A percentile compares a stretch with the other conserved stretches of the same genome.
These are phyloP conservation scores for Picochlorum sp. DNA, from an alignment of 139 green algal species.

Conservation along the genomic window DNA sequence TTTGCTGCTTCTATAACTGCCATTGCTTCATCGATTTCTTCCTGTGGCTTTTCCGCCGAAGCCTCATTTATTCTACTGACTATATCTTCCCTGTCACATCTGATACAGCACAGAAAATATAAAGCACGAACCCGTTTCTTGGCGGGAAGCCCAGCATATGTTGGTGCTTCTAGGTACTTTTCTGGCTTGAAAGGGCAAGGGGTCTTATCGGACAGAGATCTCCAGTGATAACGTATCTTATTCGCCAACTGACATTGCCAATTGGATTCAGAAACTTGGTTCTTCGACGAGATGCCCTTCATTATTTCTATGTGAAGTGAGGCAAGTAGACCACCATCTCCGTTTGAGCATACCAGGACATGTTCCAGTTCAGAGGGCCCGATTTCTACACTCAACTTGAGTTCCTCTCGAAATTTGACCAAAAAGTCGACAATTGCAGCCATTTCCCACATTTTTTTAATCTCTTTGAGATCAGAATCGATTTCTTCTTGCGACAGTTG, in stretches of 20 bases:
- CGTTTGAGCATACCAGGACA: conserved; percentile 10
- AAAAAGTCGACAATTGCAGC: conserved; percentile 28
- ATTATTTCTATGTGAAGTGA: conserved; percentile 28
- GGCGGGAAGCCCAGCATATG: conserved; percentile 5
- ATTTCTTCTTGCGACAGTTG: conserved; percentile 7
- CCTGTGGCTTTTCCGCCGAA: not conserved
- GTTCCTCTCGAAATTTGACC: conserved; percentile 13
- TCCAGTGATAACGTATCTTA: conserved; percentile 33
- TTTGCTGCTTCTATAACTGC: no score
- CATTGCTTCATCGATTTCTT: conserved; percentile 4
- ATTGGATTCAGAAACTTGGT: conserved; percentile 5
- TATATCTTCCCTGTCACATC: conserved; percentile 21
- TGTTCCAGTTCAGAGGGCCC: conserved; percentile 22
- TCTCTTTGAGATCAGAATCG: conserved; percentile 2
- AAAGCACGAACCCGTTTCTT: conserved; percentile 13
- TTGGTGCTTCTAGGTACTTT: conserved; percentile 23
- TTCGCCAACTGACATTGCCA: conserved; percentile 26
- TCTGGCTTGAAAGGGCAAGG: conserved; percentile 28
- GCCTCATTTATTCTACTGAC: conserved; percentile 7
- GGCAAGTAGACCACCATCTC: conserved; percentile 22
- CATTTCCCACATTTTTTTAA: conserved; percentile 36
- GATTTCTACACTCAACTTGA: conserved; percentile 18
- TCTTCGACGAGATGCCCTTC: conserved; percentile 23
- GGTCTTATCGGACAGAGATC: no score
- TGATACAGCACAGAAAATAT: conserved; percentile 22